phyloP scores from a whole-genome alignment of 1,139 yeast species.

The Protomyces lactucae-debilis region DNA sequence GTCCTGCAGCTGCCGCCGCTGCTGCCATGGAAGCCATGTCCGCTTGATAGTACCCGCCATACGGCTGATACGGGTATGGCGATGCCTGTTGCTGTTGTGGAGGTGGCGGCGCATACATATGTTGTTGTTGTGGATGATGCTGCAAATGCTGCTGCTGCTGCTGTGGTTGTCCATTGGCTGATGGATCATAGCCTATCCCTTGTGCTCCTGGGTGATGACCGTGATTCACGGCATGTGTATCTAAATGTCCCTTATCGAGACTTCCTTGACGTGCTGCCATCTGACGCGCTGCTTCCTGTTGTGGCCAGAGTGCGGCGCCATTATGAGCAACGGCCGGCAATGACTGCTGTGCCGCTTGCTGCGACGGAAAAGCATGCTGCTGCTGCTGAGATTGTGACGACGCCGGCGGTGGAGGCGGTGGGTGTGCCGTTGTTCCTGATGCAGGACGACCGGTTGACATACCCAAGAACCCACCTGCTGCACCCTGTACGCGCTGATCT shows the following conservation, averaged over 20 bases:
- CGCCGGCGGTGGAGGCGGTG: background rate
- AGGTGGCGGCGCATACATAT: constrained; percentile 1
- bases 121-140: constrained; percentile 1
- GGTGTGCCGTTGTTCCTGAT: too few species aligned
- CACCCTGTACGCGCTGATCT: constrained; percentile 18
- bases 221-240: constrained; percentile 1
- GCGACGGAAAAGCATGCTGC: background rate
- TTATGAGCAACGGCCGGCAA: background rate
- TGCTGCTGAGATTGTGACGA: background rate
- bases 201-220: constrained; percentile 3
- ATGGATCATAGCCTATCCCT: background rate
- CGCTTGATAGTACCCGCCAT: background rate
- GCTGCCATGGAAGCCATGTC: background rate
- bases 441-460: constrained; percentile 12
- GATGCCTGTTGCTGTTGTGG: constrained; percentile 5
- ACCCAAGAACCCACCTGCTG: constrained; percentile 22
- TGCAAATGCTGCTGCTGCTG: constrained; percentile 15
- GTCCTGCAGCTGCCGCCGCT: background rate
- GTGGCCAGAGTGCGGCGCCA: background rate
- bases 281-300: background rate
- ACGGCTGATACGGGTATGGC: background rate
- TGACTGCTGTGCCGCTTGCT: background rate
- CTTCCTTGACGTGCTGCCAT: background rate
- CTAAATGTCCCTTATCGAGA: constrained; percentile 1
- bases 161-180: background rate